Evolutionary conservation across 164 flowering plant species (phyloP).

Genomic region (Nymphaea colorata): DNA sequence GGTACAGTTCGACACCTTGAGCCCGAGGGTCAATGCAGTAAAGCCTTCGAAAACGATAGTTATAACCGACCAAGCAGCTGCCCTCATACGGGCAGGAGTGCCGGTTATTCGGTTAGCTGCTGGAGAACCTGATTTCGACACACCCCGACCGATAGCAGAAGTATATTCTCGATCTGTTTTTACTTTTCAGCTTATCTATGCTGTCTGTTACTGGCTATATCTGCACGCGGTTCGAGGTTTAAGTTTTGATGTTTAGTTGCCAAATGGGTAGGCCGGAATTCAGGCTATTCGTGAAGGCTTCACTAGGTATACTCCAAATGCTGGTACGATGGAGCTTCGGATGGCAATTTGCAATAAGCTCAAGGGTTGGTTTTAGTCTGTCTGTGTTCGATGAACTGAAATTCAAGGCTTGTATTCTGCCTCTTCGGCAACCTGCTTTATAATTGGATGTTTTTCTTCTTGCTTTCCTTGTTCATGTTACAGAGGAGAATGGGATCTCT

Average conservation of each 20-base stretch:
- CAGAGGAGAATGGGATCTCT: constrained; percentile 87
- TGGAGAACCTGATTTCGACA: constrained; percentile 97
- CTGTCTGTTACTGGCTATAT: neutral
- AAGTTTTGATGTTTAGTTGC: neutral
- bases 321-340: constrained; percentile 75
- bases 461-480: neutral
- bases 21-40: constrained; percentile 83
- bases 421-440: neutral
- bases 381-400: neutral
- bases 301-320: constrained; percentile 91
- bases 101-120: constrained; percentile 86
- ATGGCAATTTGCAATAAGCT: constrained; percentile 79
- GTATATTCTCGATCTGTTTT: constrained; percentile 15
- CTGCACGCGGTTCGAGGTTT: no score
- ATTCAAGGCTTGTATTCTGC: neutral
- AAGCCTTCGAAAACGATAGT: constrained; percentile 90
- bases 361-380: constrained; percentile 35
- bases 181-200: neutral
- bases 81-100: constrained; percentile 81
- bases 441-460: neutral
- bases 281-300: constrained; percentile 87
- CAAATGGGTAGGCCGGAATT: constrained; percentile 62
- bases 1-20: constrained; percentile 54
- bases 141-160: constrained; percentile 73
- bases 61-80: constrained; percentile 82